phyloP scores from a whole-genome alignment of 2,329 filamentous ascomycete genomes.

The Aspergillus pseudonomiae region DNA sequence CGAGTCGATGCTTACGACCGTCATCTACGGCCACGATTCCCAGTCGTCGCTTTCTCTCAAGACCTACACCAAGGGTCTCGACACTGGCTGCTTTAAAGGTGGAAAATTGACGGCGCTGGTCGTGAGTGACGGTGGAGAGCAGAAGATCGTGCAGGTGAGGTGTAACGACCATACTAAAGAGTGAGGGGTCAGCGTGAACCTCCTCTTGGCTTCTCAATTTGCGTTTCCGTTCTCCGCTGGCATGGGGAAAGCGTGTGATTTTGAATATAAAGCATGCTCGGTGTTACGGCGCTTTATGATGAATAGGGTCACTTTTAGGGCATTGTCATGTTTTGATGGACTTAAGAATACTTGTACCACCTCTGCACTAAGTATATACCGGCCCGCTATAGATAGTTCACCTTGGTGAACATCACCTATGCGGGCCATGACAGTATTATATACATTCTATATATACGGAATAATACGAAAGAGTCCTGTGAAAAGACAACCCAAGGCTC shows the following conservation, averaged over 20 bases:
- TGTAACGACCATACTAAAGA: conserved; percentile 39
- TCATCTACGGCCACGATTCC: conserved; percentile 88
- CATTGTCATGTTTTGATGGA: not conserved
- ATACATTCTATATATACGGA: conserved; percentile 3
- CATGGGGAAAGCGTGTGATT: conserved; percentile 4
- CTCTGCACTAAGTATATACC: not conserved
- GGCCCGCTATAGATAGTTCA: not conserved
- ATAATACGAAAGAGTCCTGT: not conserved
- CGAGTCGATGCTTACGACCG: conserved; percentile 57
- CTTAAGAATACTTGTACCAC: not conserved
- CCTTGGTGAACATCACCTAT: not conserved
- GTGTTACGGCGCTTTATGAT: conserved; percentile 8
- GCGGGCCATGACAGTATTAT: not conserved
- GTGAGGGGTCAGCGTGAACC: conserved; percentile 5
- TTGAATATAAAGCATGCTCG: conserved; percentile 2
- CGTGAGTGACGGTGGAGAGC: conserved; percentile 60
- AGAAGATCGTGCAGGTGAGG: conserved; percentile 46
- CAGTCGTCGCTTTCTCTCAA: conserved; percentile 68
- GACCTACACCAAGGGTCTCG: conserved; percentile 79
- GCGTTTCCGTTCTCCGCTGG: conserved; percentile 8
- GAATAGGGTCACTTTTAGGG: not conserved
- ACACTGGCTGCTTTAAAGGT: conserved; percentile 79
- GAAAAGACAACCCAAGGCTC: not conserved
- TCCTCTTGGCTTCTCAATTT: not conserved
- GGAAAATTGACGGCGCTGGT: conserved; percentile 76